A percentile compares a stretch with the other conserved stretches of the same genome.
These are phyloP conservation scores for Macadamia integrifolia DNA, from an alignment of 164 flowering plant species.

Conservation along the genomic window DNA sequence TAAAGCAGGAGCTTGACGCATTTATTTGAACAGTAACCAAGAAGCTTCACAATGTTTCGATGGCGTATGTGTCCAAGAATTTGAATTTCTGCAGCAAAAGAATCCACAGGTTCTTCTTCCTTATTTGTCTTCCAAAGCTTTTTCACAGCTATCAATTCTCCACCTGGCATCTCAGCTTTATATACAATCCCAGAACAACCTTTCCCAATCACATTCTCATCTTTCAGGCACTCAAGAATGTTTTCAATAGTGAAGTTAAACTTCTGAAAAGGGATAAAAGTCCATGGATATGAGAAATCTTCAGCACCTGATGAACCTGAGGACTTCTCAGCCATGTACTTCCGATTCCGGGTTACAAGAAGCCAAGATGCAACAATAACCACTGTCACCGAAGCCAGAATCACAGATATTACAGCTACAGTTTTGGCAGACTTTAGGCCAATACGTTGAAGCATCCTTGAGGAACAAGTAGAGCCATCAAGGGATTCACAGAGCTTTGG, in stretches of 20 bases:
- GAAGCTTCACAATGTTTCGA: conserved; percentile 63
- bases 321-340: conserved; percentile 44
- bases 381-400: conserved; percentile 49
- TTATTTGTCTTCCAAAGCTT: conserved; percentile 79
- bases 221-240: conserved; percentile 73
- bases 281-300: conserved; percentile 97
- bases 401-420: conserved; percentile 46
- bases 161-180: conserved; percentile 83
- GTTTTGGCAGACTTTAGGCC: conserved; percentile 60
- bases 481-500: conserved; percentile 58
- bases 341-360: conserved; percentile 44
- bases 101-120: conserved; percentile 56
- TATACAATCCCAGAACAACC: conserved; percentile 94
- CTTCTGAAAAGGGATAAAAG: conserved; percentile 92
- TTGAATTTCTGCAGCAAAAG: conserved; percentile 70
- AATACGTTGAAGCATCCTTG: conserved; percentile 26
- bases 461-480: conserved; percentile 76
- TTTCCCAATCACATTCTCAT: conserved; percentile 84
- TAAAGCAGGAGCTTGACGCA: conserved; percentile 61
- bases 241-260: conserved; percentile 63
- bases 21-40: conserved; percentile 70
- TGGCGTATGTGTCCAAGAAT: conserved; percentile 79
- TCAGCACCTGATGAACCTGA: conserved; percentile 43
- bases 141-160: conserved; percentile 85
- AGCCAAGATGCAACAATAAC: conserved; percentile 56